These are phyloP conservation scores for Hyphopichia wangnamkhiaoensis DNA, from an alignment of 1,139 yeast genomes.

Conservation along the genomic window DNA sequence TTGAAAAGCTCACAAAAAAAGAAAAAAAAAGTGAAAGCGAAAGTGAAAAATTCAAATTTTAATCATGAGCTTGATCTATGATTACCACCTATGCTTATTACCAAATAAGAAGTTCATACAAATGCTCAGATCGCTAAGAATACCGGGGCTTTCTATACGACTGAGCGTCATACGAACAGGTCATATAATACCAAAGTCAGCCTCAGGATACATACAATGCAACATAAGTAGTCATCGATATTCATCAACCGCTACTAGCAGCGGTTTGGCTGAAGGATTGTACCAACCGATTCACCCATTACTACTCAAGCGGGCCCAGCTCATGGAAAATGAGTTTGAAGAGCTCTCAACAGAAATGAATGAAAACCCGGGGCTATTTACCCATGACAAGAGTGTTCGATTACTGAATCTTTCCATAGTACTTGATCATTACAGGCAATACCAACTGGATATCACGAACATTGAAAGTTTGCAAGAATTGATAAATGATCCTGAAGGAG, in stretches of 20 bases:
- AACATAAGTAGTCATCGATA: neutral
- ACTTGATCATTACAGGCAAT: slow-evolving; percentile 52
- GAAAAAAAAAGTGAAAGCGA: too few species aligned
- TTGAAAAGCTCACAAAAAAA: too few species aligned
- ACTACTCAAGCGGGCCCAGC: slow-evolving; percentile 61
- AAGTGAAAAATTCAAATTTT: too few species aligned
- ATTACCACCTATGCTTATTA: too few species aligned
- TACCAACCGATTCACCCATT: slow-evolving; percentile 46
- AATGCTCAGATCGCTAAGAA: too few species aligned
- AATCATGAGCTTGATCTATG: too few species aligned
- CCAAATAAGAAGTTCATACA: too few species aligned
- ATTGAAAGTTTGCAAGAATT: slow-evolving; percentile 39
- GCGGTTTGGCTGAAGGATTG: neutral
- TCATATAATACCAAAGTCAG: too few species aligned
- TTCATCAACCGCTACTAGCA: neutral
- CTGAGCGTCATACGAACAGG: too few species aligned
- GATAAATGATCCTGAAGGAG: slow-evolving; percentile 26
- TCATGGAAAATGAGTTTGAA: slow-evolving; percentile 50
- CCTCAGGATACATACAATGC: too few species aligned
- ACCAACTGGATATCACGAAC: slow-evolving; percentile 37
- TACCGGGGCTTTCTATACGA: too few species aligned
- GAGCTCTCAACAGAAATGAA: slow-evolving; percentile 49
- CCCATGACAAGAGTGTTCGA: slow-evolving; percentile 55
- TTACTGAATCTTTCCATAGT: slow-evolving; percentile 58
- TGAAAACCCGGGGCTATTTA: slow-evolving; percentile 46